Percentiles rank a stretch among this genome's conserved stretches.
These are phyloP conservation scores for Eucalyptus erythrocorys DNA, from an alignment of 345 rosid genomes.

Conservation along the genomic window DNA sequence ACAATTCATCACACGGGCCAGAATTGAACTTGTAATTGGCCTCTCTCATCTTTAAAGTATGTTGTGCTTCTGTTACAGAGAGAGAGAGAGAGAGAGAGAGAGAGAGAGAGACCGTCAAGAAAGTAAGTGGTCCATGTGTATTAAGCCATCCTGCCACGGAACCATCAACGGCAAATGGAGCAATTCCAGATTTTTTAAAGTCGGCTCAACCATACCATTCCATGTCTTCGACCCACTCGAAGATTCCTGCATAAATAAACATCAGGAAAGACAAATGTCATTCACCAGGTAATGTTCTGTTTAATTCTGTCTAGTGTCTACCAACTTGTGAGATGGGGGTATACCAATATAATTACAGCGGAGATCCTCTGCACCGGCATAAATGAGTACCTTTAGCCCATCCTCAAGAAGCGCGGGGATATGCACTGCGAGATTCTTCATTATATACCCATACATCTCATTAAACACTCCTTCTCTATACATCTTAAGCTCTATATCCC, in stretches of 20 bases:
- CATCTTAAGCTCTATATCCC: conserved; percentile 32
- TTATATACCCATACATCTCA: conserved; percentile 57
- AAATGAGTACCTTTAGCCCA: conserved; percentile 55
- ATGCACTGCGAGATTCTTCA: conserved; percentile 54
- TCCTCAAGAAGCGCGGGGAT: conserved; percentile 64
- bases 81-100: not conserved
- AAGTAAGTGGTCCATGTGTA: conserved; percentile 50
- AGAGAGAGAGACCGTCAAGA: conserved; percentile 42
- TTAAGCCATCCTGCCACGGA: conserved; percentile 45
- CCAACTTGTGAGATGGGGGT: not conserved
- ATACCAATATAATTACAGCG: conserved; percentile 87
- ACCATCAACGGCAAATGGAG: conserved; percentile 45
- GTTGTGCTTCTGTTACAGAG: not conserved
- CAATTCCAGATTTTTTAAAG: conserved; percentile 30
- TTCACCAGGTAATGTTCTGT: not conserved
- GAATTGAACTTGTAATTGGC: not conserved
- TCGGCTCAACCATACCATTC: conserved; percentile 48
- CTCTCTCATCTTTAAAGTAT: not conserved
- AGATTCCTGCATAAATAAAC: conserved; percentile 40
- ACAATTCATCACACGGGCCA: not conserved
- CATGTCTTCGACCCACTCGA: conserved; percentile 74
- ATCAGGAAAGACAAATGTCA: not conserved
- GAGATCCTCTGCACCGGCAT: conserved; percentile 81
- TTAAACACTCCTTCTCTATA: conserved; percentile 52
- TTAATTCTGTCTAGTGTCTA: not conserved